These are phyloP conservation scores for Galerina sulciceps DNA, from an alignment of 768 basidiomycete species.

Conservation along the genomic window DNA sequence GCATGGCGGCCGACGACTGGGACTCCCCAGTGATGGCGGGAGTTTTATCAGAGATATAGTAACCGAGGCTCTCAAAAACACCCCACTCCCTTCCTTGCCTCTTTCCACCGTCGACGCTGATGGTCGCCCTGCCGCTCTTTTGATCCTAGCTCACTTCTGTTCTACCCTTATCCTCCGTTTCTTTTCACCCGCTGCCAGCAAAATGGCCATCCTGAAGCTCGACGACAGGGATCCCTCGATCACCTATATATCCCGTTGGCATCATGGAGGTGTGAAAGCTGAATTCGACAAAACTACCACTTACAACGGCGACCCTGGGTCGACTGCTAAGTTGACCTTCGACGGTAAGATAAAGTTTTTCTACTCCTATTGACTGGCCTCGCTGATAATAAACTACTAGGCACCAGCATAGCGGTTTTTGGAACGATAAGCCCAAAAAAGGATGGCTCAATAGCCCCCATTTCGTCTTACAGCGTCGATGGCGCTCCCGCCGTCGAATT, in stretches of 20 bases:
- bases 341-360: constrained; percentile 15
- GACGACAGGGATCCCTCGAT: constrained; percentile 24
- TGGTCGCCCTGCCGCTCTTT: constrained; percentile 2
- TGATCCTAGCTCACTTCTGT: constrained; percentile 4
- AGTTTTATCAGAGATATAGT: too few relatives aligned
- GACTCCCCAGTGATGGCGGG: too few relatives aligned
- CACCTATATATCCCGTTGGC: constrained; percentile 23
- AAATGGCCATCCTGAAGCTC: constrained; percentile 17
- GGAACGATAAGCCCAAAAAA: constrained; percentile 20
- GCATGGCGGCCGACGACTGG: too few relatives aligned
- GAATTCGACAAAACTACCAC: constrained; percentile 24
- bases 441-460: neutral
- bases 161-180: neutral
- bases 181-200: neutral
- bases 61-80: too few relatives aligned
- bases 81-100: too few relatives aligned
- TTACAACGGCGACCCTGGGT: constrained; percentile 20
- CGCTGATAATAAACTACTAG: constrained; percentile 7
- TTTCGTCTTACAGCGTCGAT: constrained; percentile 26
- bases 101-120: neutral
- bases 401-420: constrained; percentile 25
- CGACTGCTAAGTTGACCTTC: constrained; percentile 27
- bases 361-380: neutral
- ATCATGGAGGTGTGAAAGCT: constrained; percentile 14
- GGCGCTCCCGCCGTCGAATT: constrained; percentile 15